Evolutionary conservation across 345 rosid species (phyloP), one percentile per base, ranked within the genome.

Genomic region (Eucalyptus decipiens): DNA sequence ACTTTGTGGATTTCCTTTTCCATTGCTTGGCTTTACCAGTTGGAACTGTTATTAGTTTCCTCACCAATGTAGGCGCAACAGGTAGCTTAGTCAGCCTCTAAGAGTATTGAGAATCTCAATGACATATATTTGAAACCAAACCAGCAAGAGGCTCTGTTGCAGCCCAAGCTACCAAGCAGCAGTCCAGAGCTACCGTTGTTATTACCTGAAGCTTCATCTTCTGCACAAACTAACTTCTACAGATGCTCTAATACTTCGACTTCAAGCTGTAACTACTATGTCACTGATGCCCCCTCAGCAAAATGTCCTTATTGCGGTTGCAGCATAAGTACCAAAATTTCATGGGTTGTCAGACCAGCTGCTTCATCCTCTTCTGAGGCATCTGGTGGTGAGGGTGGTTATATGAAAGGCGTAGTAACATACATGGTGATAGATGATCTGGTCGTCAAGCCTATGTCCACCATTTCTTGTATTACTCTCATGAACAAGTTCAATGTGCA

Each of bases 391-490:
- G 80, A 69, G 80, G 80, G 86, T 7, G 94, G 93, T 7, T 91
- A 88, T 88, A 89, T 90, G 42, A 91, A 92, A 86, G 93, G 85
- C 9, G 52, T 87, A 10, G 91, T 89, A 5, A 91, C 92, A 1
- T 92, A 92, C 30, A 92, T 91, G 91, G 90, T 91, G 4, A 90
- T 90, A 90, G 92, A 92, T 87, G 86, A 91, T 87, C 80, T 91
- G 86, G 89, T 34, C 56, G 91, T 90, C 34, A 89, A 30, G 43
- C 92, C 93, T 1, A 87, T 89, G 90, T 87, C 92, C 7, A 88
- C 89, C 52, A 87, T 87, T 24, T 87, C 90, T 30, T 85, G 89
- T 51, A 47, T 89, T 28, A 34, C 87, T 28, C 30, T 88, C 37
- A 34, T 88, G n/a, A 89, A 85, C 15, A 50, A 49, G 43, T 90